Evolutionary conservation across 495 filamentous ascomycete species (phyloP).

Genomic region (Aspergillus leporis): DNA sequence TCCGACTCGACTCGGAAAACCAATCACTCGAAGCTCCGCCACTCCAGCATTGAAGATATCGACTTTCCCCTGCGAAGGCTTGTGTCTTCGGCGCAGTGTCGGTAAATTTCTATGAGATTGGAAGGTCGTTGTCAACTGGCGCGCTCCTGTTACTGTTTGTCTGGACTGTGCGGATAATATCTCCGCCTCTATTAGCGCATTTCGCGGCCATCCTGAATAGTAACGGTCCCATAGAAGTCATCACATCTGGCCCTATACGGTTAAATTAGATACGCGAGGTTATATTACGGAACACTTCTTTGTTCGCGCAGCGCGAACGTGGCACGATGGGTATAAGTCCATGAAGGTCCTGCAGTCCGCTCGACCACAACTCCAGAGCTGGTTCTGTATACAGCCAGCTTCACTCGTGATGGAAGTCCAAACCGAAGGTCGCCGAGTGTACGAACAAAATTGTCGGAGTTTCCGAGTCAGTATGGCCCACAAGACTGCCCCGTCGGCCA

Average conservation of each 20-base stretch:
- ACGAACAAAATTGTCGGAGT: slow-evolving; percentile 36
- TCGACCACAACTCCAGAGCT: slow-evolving; percentile 33
- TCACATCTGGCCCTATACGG: slow-evolving; percentile 21
- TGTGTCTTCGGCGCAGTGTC: neutral
- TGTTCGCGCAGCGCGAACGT: slow-evolving; percentile 37
- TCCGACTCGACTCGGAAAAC: neutral
- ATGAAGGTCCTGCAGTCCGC: slow-evolving; percentile 38
- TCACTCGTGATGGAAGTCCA: neutral
- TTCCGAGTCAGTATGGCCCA: slow-evolving; percentile 33
- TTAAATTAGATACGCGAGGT: slow-evolving; percentile 36
- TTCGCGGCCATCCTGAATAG: neutral
- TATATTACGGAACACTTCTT: slow-evolving; percentile 24
- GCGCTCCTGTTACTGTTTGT: no score
- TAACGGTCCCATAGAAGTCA: neutral
- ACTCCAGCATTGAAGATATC: neutral
- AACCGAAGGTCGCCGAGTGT: slow-evolving; percentile 6
- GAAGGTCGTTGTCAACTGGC: no score
- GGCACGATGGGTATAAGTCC: slow-evolving; percentile 38
- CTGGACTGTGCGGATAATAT: no score
- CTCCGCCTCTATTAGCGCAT: neutral
- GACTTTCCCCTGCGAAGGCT: neutral
- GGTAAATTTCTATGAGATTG: no score
- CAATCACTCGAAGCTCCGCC: neutral
- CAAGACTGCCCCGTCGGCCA: slow-evolving; percentile 4
- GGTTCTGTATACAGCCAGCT: slow-evolving; percentile 40